Evolutionary conservation across 331 rosid species (phyloP), one percentile per base, ranked within the genome.

Genomic region (Malus hybrid): DNA sequence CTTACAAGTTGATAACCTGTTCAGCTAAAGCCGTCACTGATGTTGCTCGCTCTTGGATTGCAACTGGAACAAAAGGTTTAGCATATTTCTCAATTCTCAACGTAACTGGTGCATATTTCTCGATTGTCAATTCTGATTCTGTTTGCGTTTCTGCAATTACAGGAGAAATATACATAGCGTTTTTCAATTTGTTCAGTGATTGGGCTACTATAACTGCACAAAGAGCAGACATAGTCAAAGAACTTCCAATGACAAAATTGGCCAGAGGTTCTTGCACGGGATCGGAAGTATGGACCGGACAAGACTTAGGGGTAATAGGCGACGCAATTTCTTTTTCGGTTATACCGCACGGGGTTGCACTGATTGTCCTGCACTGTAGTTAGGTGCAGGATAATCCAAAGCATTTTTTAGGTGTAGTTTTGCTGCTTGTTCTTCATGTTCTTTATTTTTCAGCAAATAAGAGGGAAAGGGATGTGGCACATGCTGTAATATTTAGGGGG

Each of bases 41-140:
- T 6, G 99, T 95, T 70, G 68, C 84, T 80, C 96, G 93, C 52
- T 82, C 96, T 50, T 95, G 99, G 99, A 73, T 92, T 71, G 99
- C 99, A 62, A 86, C 84, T 1, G 97, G 99, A 79, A 81, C 85
- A 78, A 71, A 33, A 77, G 97, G 97, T 91, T 14, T 62, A 36
- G 66, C 68, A 48, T 50, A 52, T 52, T 65, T 42, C 32, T 52
- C 65, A 6, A 22, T 20, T 8, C 28, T 60, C 20, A 3, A 52
- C 1, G 57, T 6, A 52, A 52, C 57, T 6, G 2, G 34, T 59
- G 18, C 60, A 31, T 46, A n/a, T 69, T 16, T 33, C 72, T 61
- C 60, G 3, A 52, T 6, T 52, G 57, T 52, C 5, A 19, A 44
- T 42, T 10, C 18, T 15, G 6, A 34, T 44, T 74, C 24, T n/a